Percentiles rank a stretch among this genome's conserved stretches.
Evolutionary conservation across 805 yeast genomes (phyloP).

Genomic region (Ascoidea tarda): DNA sequence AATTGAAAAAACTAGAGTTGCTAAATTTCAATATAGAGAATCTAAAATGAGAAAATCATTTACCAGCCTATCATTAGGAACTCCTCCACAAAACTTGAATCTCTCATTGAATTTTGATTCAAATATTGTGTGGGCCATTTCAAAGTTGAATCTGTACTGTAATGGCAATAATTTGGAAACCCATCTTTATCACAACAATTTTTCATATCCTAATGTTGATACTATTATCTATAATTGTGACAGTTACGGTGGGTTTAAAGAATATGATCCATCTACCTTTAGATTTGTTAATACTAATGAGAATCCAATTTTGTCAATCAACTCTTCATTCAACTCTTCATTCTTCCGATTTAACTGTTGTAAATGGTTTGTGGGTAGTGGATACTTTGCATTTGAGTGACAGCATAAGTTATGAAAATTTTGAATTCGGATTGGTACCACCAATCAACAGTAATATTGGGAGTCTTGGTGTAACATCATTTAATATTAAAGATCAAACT

Average conservation of each 20-base stretch:
- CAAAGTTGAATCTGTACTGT: neutral
- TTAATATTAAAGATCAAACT: too few relatives aligned
- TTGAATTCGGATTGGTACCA: conserved; percentile 8
- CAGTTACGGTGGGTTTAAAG: neutral
- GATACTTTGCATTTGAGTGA: conserved; percentile 6
- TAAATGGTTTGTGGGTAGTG: too few relatives aligned
- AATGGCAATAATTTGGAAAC: neutral
- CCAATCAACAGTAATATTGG: conserved; percentile 14
- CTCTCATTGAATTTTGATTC: neutral
- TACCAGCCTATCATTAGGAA: neutral
- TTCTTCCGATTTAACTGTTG: conserved; percentile 10
- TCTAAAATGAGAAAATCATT: too few relatives aligned
- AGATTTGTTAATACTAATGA: too few relatives aligned
- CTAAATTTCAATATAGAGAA: too few relatives aligned
- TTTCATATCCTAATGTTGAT: neutral
- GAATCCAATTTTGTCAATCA: too few relatives aligned
- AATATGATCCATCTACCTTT: neutral
- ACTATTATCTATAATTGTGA: neutral
- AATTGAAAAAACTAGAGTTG: too few relatives aligned
- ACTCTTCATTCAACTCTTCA: too few relatives aligned
- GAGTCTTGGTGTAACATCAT: conserved; percentile 12
- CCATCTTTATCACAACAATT: too few relatives aligned
- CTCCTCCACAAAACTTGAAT: neutral
- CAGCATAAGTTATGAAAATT: neutral
- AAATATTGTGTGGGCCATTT: neutral